Base-by-base conservation (phyloP, 2,329 filamentous ascomycete genomes). In the Hymenoscyphus linearis region DNA sequence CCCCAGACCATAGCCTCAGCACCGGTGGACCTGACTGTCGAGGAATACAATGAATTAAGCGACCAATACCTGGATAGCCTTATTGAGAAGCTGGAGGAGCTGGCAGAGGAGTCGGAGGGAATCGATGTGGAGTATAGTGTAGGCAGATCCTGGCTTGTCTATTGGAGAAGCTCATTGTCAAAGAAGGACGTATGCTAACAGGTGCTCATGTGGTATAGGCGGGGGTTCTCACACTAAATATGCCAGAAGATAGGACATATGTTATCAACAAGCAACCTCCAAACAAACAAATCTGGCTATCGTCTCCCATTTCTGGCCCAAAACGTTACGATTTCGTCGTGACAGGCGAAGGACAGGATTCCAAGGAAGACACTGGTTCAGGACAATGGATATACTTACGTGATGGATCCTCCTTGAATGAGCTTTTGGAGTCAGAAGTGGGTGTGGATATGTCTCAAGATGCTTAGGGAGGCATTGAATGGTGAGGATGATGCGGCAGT, bases 251-350 rank as follows among this genome's bases (percentile, higher is more conserved):
- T 57, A 92, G 93, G 64, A 93, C 85, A 34, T 99, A 96, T 73
- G 90, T 99, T 63, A 83, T 99, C 77, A 99, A 99, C 84, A 99
- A 99, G 77, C 95, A 99, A 76, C 95, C 95, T 0, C 92, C 93
- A 22, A 98, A 97, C 81, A 95, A 92, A 80, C 95, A 89, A 74
- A 96, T 99, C 72, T 99, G 95, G 95, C 85, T 98, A 53, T 95
- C 91, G 40, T 96, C 91, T 52, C 95, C 95, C 3, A 80, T 91
- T 59, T 93, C 90, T 5, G 95, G 95, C 0, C 95, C 95, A 14
- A 97, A 97, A 78, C 87, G 93, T 62, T 99, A 88, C 78, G 93
- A 98, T 75, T 99, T 90, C 84, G 89, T 96, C 60, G 74, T 93
- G 57, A 69, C 79, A 54, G 85, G 87, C 62, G 90, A 95, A 69